Percentiles rank a stretch among this genome's conserved stretches.
These are phyloP conservation scores for Seiridium unicorne DNA, from an alignment of 2,329 filamentous ascomycete genomes.

Conservation along the genomic window DNA sequence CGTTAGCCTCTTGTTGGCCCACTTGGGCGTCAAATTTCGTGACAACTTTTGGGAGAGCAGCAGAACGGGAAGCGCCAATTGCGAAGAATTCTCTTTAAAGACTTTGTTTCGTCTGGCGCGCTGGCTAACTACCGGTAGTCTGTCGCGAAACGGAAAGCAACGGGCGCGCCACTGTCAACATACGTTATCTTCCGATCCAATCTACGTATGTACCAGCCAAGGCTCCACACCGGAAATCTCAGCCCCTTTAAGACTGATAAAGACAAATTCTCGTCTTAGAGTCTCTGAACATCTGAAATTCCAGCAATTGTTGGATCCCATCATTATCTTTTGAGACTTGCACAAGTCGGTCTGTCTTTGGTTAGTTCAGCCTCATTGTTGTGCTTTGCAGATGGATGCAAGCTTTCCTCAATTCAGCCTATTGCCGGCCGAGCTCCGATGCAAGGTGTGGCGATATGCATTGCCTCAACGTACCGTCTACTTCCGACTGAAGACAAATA, in stretches of 20 bases:
- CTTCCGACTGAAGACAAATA: slow-evolving; percentile 7
- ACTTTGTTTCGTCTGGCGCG: neutral
- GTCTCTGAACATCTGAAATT: neutral
- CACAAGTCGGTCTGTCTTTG: neutral
- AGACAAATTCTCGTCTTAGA: neutral
- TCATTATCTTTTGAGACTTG: neutral
- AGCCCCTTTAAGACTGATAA: neutral
- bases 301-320: neutral
- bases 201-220: neutral
- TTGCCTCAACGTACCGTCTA: slow-evolving; percentile 7
- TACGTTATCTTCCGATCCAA: slow-evolving; percentile 5
- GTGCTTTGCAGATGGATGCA: neutral
- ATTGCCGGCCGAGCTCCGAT: slow-evolving; percentile 6
- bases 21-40: neutral
- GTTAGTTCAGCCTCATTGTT: neutral
- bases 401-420: slow-evolving; percentile 6
- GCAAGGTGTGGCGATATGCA: slow-evolving; percentile 9
- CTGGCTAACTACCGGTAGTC: neutral
- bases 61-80: neutral
- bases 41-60: too few species aligned
- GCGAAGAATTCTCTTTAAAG: neutral
- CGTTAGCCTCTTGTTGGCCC: neutral
- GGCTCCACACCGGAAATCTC: neutral
- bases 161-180: neutral
- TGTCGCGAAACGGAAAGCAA: neutral